Conservation (phyloP, 2,329 filamentous ascomycete species). For the Cladosporium sp. region DNA sequence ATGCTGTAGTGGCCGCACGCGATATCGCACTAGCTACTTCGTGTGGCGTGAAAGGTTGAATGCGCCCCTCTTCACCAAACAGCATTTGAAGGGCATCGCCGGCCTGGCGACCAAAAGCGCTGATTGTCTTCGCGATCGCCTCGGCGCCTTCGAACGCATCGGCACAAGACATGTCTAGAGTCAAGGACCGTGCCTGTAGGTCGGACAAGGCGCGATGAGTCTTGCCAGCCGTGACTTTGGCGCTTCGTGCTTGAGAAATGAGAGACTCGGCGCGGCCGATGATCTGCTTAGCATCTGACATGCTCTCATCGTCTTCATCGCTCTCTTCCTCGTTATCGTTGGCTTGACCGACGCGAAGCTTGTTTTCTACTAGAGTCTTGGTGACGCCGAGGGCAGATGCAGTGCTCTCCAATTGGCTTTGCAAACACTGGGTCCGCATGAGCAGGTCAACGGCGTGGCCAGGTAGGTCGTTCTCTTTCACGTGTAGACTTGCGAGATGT, state of each 20-base stretch:
- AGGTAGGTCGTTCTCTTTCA: slow-evolving; percentile 63
- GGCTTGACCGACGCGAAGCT: slow-evolving; percentile 54
- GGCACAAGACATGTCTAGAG: slow-evolving; percentile 66
- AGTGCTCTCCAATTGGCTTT: slow-evolving; percentile 78
- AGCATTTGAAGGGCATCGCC: slow-evolving; percentile 67
- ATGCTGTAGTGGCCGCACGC: slow-evolving; percentile 54
- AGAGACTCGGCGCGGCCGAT: slow-evolving; percentile 69
- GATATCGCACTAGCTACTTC: slow-evolving; percentile 68
- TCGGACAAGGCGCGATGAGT: slow-evolving; percentile 75
- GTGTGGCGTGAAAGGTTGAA: slow-evolving; percentile 64
- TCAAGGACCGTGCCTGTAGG: slow-evolving; percentile 71
- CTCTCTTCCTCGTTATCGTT: slow-evolving; percentile 46
- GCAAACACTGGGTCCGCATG: slow-evolving; percentile 73
- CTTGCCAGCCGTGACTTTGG: slow-evolving; percentile 81
- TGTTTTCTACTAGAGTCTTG: slow-evolving; percentile 62
- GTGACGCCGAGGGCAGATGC: slow-evolving; percentile 66
- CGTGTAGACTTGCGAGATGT: slow-evolving; percentile 81
- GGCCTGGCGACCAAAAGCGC: slow-evolving; percentile 65
- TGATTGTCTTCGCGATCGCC: slow-evolving; percentile 62
- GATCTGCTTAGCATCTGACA: slow-evolving; percentile 56
- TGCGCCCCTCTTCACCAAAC: slow-evolving; percentile 70
- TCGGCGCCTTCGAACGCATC: slow-evolving; percentile 72
- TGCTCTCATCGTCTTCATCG: slow-evolving; percentile 58
- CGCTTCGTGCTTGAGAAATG: slow-evolving; percentile 73
- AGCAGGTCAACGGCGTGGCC: slow-evolving; percentile 77